Evolutionary conservation across 768 basidiomycete species (phyloP).

Genomic region (Serendipita sp.): DNA sequence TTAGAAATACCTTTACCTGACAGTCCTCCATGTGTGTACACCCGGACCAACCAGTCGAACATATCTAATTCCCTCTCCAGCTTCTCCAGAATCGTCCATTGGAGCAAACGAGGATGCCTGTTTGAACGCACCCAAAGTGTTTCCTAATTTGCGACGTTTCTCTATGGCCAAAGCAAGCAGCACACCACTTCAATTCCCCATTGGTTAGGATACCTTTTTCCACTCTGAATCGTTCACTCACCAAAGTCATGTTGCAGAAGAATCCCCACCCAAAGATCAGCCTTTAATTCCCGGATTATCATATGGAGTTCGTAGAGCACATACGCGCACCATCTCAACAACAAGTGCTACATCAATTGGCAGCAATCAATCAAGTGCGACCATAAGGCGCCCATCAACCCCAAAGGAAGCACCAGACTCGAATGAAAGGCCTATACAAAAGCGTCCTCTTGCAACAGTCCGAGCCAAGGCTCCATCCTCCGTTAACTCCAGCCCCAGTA

Average conservation of each 20-base stretch:
- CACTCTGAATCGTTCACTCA: neutral
- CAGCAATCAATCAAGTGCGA: neutral
- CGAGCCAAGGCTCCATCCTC: neutral
- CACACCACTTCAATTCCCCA: neutral
- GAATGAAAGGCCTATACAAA: neutral
- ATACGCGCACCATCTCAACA: neutral
- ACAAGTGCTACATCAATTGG: neutral
- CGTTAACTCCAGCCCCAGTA: neutral
- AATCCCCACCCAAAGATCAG: neutral
- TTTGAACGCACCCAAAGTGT: neutral
- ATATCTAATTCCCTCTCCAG: neutral
- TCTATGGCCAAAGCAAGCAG: neutral
- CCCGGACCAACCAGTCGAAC: neutral
- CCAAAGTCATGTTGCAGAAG: neutral
- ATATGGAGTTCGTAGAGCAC: neutral
- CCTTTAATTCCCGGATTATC: neutral
- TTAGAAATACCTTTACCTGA: neutral
- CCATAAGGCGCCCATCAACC: neutral
- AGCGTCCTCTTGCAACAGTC: neutral
- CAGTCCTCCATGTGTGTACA: neutral
- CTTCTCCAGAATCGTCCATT: neutral
- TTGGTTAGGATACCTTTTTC: neutral
- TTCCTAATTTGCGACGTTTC: neutral
- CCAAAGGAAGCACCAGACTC: neutral
- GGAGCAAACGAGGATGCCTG: neutral